Evolutionary conservation across 345 rosid genomes (phyloP), one percentile per base, ranked within the genome.

Genomic region (Ailanthus altissimus): DNA sequence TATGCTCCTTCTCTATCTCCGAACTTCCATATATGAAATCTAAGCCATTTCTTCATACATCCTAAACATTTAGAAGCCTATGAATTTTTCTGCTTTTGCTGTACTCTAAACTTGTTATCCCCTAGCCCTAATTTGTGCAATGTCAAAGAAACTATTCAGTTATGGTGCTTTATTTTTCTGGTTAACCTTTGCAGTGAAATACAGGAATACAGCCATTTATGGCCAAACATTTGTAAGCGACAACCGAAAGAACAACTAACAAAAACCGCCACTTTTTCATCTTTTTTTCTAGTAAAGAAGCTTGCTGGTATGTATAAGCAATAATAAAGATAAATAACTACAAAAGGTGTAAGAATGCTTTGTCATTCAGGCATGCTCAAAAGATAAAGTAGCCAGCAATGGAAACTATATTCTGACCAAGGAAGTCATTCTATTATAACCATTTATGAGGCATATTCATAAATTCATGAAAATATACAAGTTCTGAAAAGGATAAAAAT

Each of bases 401-500:
- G 53, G 59, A 72, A 6, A 47, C 65, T 70, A 45, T 11, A 36
- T 61, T 14, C n/a, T 54, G 23, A 68, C 61, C 53, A 11, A 60
- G 38, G 50, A 71, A 21, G 21, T 59, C 25, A 67, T 49, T 43
- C 46, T 54, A 36, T 45, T 47, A 42, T 49, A 20, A 59, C 60
- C 46, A 46, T 64, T 20, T 10, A 40, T 45, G 25, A 28, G 45
- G 50, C 74, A 63, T 63, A 61, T 1, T 20, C 38, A 67, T 57
- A 65, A 70, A 53, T 57, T 61, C 38, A 74, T 64, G 59, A 51
- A 78, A 75, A 78, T 15, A 68, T 15, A 75, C 5, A 46, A 53
- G 23, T 25, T 43, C 62, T 25, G n/a, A 68, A 60, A 61, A 51
- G 61, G 68, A 56, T 64, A 70, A 77, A 64, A 74, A 61, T 56